These are phyloP conservation scores for Fusarium poae DNA, from an alignment of 2,329 filamentous ascomycete species.

Conservation along the genomic window DNA sequence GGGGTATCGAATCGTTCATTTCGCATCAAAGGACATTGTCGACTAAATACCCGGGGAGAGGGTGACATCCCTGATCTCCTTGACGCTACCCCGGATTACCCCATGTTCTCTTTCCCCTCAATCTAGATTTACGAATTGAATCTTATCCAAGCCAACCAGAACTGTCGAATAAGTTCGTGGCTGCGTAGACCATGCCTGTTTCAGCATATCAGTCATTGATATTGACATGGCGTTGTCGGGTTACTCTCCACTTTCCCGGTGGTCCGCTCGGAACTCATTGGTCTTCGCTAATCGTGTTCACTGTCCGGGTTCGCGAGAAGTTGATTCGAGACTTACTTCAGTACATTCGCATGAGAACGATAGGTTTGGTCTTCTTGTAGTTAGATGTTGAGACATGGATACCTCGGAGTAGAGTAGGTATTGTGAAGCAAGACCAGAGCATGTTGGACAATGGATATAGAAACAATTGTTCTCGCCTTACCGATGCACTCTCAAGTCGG, in stretches of 20 bases:
- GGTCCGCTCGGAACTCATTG: constrained; percentile 20
- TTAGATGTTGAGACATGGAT: not conserved
- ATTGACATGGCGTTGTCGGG: constrained; percentile 6
- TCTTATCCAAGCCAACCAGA: constrained; percentile 4
- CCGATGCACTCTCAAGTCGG: too few relatives aligned
- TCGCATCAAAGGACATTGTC: not conserved
- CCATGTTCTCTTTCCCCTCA: not conserved
- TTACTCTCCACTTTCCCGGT: constrained; percentile 24
- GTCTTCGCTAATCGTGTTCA: too few relatives aligned
- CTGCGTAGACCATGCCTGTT: not conserved
- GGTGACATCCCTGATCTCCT: not conserved
- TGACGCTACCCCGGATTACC: constrained; percentile 35
- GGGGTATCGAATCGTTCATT: not conserved
- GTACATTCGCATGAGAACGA: too few relatives aligned
- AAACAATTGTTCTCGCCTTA: too few relatives aligned
- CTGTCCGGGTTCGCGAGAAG: too few relatives aligned
- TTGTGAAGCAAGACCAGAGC: not conserved
- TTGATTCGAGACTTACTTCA: too few relatives aligned
- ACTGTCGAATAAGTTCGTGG: not conserved
- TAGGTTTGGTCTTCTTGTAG: too few relatives aligned
- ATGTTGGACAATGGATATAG: too few relatives aligned
- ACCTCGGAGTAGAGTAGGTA: not conserved
- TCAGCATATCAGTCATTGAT: not conserved
- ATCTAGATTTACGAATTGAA: constrained; percentile 3
- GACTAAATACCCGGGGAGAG: constrained; percentile 14